These are phyloP conservation scores for Stephania cephalantha DNA, from an alignment of 164 flowering plant species.

Conservation along the genomic window DNA sequence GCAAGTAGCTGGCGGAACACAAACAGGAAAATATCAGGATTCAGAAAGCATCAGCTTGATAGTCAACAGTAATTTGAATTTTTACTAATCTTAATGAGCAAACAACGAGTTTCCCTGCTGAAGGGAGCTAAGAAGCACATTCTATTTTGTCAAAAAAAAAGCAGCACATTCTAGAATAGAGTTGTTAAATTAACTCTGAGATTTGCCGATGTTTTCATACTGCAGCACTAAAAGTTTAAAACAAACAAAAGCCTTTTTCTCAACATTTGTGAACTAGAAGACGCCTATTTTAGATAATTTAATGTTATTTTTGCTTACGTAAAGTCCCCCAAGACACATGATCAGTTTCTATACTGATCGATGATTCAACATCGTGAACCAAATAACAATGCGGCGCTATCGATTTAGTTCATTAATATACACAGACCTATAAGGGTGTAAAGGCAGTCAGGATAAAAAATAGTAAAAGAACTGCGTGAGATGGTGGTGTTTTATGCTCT, in stretches of 20 bases:
- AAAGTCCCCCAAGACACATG: conserved; percentile 14
- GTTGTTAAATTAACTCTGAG: neutral
- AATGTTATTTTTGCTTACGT: neutral
- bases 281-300: neutral
- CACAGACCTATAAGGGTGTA: too few species aligned
- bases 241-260: too few species aligned
- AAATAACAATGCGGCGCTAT: too few species aligned
- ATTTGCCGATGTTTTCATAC: neutral
- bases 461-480: too few species aligned
- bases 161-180: neutral
- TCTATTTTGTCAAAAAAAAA: too few species aligned
- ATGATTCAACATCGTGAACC: too few species aligned
- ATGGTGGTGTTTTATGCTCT: too few species aligned
- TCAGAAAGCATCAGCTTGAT: neutral
- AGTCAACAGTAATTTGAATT: neutral
- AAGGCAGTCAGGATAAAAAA: too few species aligned
- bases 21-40: neutral
- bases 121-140: neutral
- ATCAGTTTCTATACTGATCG: too few species aligned
- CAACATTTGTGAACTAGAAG: neutral
- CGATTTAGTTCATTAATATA: too few species aligned
- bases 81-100: neutral
- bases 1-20: neutral
- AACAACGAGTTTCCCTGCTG: neutral
- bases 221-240: too few species aligned